Evolutionary conservation across 208 protist species (phyloP).

Genomic region (Porcisia deanei): DNA sequence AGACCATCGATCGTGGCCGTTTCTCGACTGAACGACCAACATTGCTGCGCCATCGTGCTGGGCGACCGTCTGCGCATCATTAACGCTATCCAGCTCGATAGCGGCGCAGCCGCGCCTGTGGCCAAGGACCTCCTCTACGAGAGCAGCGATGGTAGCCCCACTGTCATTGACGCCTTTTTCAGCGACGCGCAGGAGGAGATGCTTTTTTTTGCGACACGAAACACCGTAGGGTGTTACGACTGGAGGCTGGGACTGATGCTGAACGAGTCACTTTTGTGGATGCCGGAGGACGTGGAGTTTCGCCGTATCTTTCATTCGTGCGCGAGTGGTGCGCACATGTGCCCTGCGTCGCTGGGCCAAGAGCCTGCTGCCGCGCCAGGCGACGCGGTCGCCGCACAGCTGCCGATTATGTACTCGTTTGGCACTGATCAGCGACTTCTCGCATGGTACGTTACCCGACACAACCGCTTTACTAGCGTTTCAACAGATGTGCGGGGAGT

Average conservation of each 20-base stretch:
- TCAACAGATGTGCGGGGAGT: conserved; percentile 66
- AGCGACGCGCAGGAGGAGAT: conserved; percentile 77
- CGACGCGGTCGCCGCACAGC: background rate
- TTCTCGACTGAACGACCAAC: conserved; percentile 44
- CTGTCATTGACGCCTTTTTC: conserved; percentile 80
- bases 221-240: conserved; percentile 77
- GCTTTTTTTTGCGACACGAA: conserved; percentile 73
- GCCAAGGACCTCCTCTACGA: conserved; percentile 75
- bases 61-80: conserved; percentile 72
- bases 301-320: conserved; percentile 73
- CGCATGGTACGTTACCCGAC: conserved; percentile 64
- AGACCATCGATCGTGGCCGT: conserved; percentile 31
- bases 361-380: background rate
- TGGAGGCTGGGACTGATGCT: conserved; percentile 72
- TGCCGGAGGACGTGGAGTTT: conserved; percentile 67
- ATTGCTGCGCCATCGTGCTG: conserved; percentile 57
- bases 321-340: conserved; percentile 13
- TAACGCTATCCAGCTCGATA: conserved; percentile 32
- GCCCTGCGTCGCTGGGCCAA: background rate
- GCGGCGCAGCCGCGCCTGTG: conserved; percentile 14
- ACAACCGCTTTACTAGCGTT: conserved; percentile 54
- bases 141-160: conserved; percentile 54
- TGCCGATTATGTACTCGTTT: conserved; percentile 83
- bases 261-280: conserved; percentile 77
- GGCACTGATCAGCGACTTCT: conserved; percentile 70